phyloP scores from a whole-genome alignment of 345 rosid genomes.

The Pseudoturritis turrita region DNA sequence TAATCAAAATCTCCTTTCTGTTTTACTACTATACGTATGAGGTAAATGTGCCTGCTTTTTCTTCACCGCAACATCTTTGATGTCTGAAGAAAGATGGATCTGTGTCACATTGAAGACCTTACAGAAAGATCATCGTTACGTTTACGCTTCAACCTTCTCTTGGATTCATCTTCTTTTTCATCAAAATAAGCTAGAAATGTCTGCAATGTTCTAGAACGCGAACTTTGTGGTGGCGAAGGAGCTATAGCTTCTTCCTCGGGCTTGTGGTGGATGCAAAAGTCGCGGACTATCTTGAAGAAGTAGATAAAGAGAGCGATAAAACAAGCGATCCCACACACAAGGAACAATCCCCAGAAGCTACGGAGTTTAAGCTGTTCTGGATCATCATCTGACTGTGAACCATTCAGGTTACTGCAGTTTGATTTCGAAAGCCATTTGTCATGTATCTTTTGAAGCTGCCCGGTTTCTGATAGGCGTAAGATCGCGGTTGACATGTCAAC shows the following conservation, averaged over 20 bases:
- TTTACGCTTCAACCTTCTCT: conserved; percentile 58
- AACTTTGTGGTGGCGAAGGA: conserved; percentile 29
- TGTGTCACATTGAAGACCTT: conserved; percentile 20
- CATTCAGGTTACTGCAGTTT: conserved; percentile 38
- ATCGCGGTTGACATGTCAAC: conserved; percentile 89
- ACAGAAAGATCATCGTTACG: conserved; percentile 34
- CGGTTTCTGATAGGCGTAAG: conserved; percentile 72
- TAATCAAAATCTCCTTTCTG: conserved; percentile 11
- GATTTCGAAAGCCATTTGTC: conserved; percentile 60
- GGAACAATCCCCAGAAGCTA: conserved; percentile 86
- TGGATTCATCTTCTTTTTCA: conserved; percentile 46
- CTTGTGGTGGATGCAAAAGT: conserved; percentile 36
- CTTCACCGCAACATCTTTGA: background rate
- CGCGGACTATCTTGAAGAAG: conserved; percentile 43
- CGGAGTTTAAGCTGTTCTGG: conserved; percentile 60
- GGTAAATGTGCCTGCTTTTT: background rate
- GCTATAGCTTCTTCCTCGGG: conserved; percentile 31
- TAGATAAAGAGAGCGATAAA: conserved; percentile 55
- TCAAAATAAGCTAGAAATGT: conserved; percentile 65
- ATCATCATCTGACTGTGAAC: conserved; percentile 30
- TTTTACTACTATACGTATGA: background rate
- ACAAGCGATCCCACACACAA: conserved; percentile 66
- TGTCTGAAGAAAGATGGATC: background rate
- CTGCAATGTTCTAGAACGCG: conserved; percentile 48
- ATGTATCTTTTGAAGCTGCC: conserved; percentile 71